Percentiles rank a stretch among this genome's conserved stretches.
Evolutionary conservation across 352 stramenopile genomes (phyloP).

Genomic region (Thraustochytrium striatum): DNA sequence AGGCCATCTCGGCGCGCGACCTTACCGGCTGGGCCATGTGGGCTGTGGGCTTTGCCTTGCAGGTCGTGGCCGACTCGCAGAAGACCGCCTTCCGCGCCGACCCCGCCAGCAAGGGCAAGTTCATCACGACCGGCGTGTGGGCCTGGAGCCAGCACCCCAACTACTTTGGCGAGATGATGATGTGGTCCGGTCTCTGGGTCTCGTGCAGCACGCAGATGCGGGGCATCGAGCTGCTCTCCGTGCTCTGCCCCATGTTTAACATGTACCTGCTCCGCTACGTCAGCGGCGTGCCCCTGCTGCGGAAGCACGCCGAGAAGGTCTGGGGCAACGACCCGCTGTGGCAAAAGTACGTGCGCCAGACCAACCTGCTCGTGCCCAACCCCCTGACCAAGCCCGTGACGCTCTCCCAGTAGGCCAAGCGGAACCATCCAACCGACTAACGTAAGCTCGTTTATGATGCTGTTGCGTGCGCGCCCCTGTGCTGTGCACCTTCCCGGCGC

Average conservation of each 20-base stretch:
- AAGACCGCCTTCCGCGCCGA: slow-evolving; percentile 71
- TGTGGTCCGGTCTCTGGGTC: slow-evolving; percentile 68
- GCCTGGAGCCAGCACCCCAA: slow-evolving; percentile 75
- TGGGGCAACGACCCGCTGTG: slow-evolving; percentile 64
- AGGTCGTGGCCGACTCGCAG: slow-evolving; percentile 71
- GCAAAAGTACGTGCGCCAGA: slow-evolving; percentile 67
- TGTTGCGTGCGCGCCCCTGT: too few species aligned
- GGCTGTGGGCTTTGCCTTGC: slow-evolving; percentile 66
- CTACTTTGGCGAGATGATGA: slow-evolving; percentile 75
- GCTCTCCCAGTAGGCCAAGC: too few species aligned
- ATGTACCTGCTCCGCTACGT: slow-evolving; percentile 65
- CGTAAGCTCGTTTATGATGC: too few species aligned
- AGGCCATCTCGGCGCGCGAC: slow-evolving; percentile 8
- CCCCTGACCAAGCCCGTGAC: neutral
- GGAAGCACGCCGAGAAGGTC: slow-evolving; percentile 65
- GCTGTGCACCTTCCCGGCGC: too few species aligned
- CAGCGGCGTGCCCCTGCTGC: slow-evolving; percentile 67
- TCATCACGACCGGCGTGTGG: slow-evolving; percentile 72
- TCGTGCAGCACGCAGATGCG: slow-evolving; percentile 56
- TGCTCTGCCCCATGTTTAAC: slow-evolving; percentile 64
- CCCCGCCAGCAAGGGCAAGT: slow-evolving; percentile 65
- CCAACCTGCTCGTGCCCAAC: slow-evolving; percentile 63
- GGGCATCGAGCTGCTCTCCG: slow-evolving; percentile 51
- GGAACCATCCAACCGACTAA: neutral
- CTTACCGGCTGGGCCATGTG: slow-evolving; percentile 58